Percentiles rank a stretch among this genome's conserved stretches.
phyloP scores from a whole-genome alignment of 306 rosid species.

The Vicia faba region DNA sequence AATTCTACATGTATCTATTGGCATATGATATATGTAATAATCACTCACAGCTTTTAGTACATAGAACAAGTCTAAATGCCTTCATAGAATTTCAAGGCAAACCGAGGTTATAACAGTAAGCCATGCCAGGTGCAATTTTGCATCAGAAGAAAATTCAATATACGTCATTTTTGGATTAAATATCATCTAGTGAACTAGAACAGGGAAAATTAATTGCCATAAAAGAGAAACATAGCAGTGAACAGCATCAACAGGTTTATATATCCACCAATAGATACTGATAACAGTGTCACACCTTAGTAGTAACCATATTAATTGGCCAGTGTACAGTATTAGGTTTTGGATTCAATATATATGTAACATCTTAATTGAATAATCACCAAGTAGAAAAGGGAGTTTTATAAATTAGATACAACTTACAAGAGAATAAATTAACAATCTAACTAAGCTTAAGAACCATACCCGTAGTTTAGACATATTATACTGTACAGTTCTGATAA shows the following conservation, averaged over 20 bases:
- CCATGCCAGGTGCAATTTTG: slow-evolving; percentile 8
- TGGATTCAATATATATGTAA: slow-evolving; percentile 14
- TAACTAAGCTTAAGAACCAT: slow-evolving; percentile 40
- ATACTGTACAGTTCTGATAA: slow-evolving; percentile 95
- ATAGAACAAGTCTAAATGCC: slow-evolving; percentile 3
- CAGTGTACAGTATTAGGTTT: slow-evolving; percentile 2
- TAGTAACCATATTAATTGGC: slow-evolving; percentile 24
- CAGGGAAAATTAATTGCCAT: slow-evolving; percentile 1
- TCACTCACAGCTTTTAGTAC: slow-evolving; percentile 19
- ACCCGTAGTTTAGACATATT: slow-evolving; percentile 97
- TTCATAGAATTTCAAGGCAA: slow-evolving; percentile 12
- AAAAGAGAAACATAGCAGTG: slow-evolving; percentile 24
- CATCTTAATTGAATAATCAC: slow-evolving; percentile 35
- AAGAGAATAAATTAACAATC: slow-evolving; percentile 26
- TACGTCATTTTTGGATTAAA: not conserved
- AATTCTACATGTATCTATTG: not conserved
- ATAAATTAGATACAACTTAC: slow-evolving; percentile 27
- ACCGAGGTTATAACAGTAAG: slow-evolving; percentile 9
- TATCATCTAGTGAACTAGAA: slow-evolving; percentile 21
- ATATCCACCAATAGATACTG: slow-evolving; percentile 18
- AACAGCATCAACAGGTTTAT: slow-evolving; percentile 23
- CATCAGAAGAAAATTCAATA: slow-evolving; percentile 25
- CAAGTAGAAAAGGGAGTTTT: slow-evolving; percentile 19
- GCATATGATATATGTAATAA: slow-evolving; percentile 3
- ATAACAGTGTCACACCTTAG: slow-evolving; percentile 16